phyloP scores from a whole-genome alignment of 177 flowering plant species.

The Vitis hybrid region DNA sequence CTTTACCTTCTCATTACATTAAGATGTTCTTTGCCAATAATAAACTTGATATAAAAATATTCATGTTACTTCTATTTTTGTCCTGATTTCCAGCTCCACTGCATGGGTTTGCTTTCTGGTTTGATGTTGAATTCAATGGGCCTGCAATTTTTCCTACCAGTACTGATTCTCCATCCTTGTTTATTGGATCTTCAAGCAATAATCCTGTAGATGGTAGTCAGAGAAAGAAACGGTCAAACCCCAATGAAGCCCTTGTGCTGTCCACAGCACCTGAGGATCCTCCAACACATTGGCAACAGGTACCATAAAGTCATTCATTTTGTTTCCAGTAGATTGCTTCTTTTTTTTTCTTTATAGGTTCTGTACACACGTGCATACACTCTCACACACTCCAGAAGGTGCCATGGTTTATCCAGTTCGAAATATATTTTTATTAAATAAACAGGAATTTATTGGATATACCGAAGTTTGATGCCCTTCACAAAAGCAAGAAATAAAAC shows the following conservation, averaged over 20 bases:
- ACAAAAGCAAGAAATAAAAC: no score
- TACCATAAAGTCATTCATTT: slow-evolving; percentile 10
- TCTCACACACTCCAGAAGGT: no score
- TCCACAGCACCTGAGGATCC: slow-evolving; percentile 99
- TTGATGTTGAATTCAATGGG: slow-evolving; percentile 83
- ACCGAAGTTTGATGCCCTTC: no score
- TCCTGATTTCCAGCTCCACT: slow-evolving; percentile 63
- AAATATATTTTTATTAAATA: no score
- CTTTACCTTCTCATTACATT: no score
- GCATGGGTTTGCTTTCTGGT: slow-evolving; percentile 99
- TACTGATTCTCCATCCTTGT: slow-evolving; percentile 22
- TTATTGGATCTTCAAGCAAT: slow-evolving; percentile 22
- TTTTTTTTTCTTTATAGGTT: neutral
- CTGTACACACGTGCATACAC: no score
- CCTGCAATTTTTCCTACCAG: slow-evolving; percentile 37
- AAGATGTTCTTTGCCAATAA: no score
- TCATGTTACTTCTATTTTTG: neutral
- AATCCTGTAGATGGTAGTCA: slow-evolving; percentile 34
- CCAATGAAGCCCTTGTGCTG: slow-evolving; percentile 64
- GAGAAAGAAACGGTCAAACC: slow-evolving; percentile 66
- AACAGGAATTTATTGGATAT: no score
- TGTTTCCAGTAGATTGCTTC: neutral
- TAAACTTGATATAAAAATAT: no score
- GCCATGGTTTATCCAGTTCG: no score
- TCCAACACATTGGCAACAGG: slow-evolving; percentile 99